Base-by-base conservation (phyloP, 495 filamentous ascomycete species). In the Barbatosphaeria neglecta region DNA sequence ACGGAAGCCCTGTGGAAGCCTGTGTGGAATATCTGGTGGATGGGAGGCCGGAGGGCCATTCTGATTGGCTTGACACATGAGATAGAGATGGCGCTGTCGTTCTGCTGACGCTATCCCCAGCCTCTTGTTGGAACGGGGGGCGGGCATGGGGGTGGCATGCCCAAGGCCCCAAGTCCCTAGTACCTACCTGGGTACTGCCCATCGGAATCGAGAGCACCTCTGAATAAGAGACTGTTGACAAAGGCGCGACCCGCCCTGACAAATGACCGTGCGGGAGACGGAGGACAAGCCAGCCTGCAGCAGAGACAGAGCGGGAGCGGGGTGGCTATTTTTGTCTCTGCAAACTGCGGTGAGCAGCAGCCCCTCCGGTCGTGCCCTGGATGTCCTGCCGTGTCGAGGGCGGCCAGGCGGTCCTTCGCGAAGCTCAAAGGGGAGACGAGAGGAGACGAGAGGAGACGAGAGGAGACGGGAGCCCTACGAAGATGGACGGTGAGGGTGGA, bases 1-100 rank as follows among this genome's bases (percentile, higher is more conserved):
- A 43, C 51, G 24, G 52, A 58, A 58, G 52, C 16, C 38, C 35
- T 37, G 20, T 50, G 23, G 56, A 58, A 58, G 56, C 50, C 48
- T 54, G 46, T 35, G 44, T 50, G 45, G 55, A 58, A 58, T 28
- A 17, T 31, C n/a, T 6, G 18, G 31, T 17, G 45, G 33, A 19
- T 22, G 10, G 24, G 28, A 6, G 16, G 31, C 3, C 27, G 13
- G 31, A n/a, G 31, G 16, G 31, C 9, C 24, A 9, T 9, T 4
- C 39, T 50, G 33, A 51, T 51, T 49, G 45, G 43, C 22, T 39
- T 45, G 9, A 28, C 23, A 9, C 22, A 6, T 10, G 28, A 48
- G 33, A 23, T 17, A 33, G 23, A 35, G 41, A 10, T 4, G 27
- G 27, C 27, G 27, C 31, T n/a, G 9, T n/a, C 2, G 9, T n/a